Evolutionary conservation across 1,284 basidiomycete species (phyloP), one percentile per base, ranked within the genome.

Genomic region (Ceratorhiza oryzae-sativae): DNA sequence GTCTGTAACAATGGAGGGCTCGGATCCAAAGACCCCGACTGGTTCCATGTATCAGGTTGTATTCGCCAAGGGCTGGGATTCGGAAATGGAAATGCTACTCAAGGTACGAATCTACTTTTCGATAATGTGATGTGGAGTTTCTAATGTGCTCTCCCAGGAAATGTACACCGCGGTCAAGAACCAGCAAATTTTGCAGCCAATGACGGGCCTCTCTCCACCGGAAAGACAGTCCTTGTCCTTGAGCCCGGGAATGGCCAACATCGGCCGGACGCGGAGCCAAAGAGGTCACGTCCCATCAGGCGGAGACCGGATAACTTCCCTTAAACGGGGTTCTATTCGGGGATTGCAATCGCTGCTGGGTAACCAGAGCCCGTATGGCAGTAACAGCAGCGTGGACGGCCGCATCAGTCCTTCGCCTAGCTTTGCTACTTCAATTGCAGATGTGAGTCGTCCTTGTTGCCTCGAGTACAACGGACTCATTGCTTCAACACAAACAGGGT

Each of bases 101-200:
- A 95, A 94, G 86, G 93, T 93, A 71, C 51, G 82, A n/a, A n/a
- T n/a, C n/a, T n/a, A n/a, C n/a, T n/a, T n/a, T n/a, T n/a, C n/a
- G n/a, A n/a, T n/a, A n/a, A 41, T 58, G 13, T 56, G n/a, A 55
- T 61, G 49, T 48, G 48, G 71, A 32, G 27, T 53, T 70, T 55
- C 71, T 25, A 67, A 74, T 60, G 71, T 58, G 36, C 6, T 39
- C 36, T 48, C 30, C n/a, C 73, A 95, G 91, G 97, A 99, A 77
- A 97, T 99, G 84, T 99, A 96, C 83, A 86, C 86, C 73, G 90
- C 94, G 12, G 90, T 98, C 80, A 95, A 96, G 81, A 86, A 83
- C 55, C 93, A 96, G 76, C 93, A 95, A 76, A 97, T 99, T 75
- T 82, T 97, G 60, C 91, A 97, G 74, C 94, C 95, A 73, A 73